phyloP scores from a whole-genome alignment of 1,284 basidiomycete species.

The Pyrrhoderma noxium region DNA sequence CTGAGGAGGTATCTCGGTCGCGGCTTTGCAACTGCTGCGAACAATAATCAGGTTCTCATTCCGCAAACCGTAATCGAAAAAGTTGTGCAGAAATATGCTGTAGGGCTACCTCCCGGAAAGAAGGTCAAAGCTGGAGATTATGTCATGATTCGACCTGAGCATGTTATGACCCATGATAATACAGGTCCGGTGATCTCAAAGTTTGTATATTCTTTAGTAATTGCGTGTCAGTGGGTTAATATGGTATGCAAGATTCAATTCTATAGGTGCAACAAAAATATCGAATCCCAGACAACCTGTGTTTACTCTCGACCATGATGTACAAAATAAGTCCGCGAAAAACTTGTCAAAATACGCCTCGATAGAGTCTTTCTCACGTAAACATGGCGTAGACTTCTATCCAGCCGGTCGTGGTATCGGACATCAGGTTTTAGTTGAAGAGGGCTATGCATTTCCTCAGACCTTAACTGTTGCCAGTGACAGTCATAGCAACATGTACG shows the following conservation, averaged over 20 bases:
- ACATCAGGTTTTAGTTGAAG: conserved; percentile 91
- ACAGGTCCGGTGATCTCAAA: conserved; percentile 97
- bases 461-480: conserved; percentile 94
- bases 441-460: conserved; percentile 93
- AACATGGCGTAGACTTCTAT: conserved; percentile 90
- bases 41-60: conserved; percentile 22
- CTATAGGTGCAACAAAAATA: conserved; percentile 87
- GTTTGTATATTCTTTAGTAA: conserved; percentile 39
- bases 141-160: conserved; percentile 96
- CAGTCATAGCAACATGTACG: conserved; percentile 98
- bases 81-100: conserved; percentile 95
- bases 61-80: conserved; percentile 96
- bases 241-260: conserved; percentile 68
- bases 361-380: conserved; percentile 88
- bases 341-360: conserved; percentile 91
- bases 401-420: conserved; percentile 98
- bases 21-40: conserved; percentile 31
- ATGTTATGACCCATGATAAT: conserved; percentile 98
- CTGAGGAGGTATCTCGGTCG: conserved; percentile 19
- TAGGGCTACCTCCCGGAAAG: conserved; percentile 73
- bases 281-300: conserved; percentile 82
- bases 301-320: conserved; percentile 97
- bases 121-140: conserved; percentile 93
- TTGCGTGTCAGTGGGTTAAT: conserved; percentile 11
- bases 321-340: conserved; percentile 93